These are phyloP conservation scores for Scedosporium dehoogii DNA, from an alignment of 2,329 filamentous ascomycete species.

Conservation along the genomic window DNA sequence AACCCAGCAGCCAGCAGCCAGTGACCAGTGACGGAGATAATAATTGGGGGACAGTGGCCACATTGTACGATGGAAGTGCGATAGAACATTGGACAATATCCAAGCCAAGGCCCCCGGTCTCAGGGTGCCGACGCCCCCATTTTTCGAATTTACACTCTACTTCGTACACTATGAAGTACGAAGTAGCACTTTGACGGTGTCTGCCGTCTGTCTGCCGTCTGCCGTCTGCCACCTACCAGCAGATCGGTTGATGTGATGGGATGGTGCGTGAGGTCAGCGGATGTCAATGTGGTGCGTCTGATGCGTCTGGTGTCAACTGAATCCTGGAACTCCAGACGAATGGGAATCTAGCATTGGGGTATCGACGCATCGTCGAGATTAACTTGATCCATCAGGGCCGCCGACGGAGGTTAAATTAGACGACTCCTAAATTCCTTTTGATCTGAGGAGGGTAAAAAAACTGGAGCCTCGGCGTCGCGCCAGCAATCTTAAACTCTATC, in stretches of 20 bases:
- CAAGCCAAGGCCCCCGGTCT: background rate
- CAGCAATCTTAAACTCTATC: background rate
- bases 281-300: too few species aligned
- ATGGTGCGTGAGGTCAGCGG: background rate
- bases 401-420: background rate
- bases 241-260: background rate
- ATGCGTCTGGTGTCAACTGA: background rate
- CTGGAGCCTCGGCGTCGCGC: background rate
- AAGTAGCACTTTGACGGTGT: too few species aligned
- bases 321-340: background rate
- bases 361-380: too few species aligned
- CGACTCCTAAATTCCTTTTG: too few species aligned
- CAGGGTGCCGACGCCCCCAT: background rate
- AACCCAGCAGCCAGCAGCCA: too few species aligned
- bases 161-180: too few species aligned
- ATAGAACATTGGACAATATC: too few species aligned
- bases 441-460: background rate
- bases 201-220: too few species aligned
- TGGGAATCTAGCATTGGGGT: background rate
- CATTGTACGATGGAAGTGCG: background rate
- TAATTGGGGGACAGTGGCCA: background rate
- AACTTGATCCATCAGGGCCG: too few species aligned
- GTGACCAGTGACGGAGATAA: background rate
- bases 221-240: too few species aligned
- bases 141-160: too few species aligned